Evolutionary conservation across 129 eudicot species (phyloP).

Genomic region (Arctium lappa): DNA sequence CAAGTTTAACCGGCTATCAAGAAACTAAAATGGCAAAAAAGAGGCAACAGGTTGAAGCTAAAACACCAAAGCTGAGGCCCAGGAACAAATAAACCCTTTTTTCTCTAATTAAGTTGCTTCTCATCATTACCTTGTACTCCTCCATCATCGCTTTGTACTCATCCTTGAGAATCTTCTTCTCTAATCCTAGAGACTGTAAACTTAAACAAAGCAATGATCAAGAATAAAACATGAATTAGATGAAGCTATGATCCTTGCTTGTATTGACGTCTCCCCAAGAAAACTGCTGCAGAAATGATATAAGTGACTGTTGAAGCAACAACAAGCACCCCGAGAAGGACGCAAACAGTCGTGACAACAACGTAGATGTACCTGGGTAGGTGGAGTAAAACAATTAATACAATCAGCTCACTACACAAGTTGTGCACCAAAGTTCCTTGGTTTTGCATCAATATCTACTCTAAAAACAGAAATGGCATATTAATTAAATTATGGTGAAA

Average conservation of each 20-base stretch:
- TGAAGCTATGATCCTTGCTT: conserved; percentile 11
- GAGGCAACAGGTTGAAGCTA: neutral
- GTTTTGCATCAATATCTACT: neutral
- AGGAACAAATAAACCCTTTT: neutral
- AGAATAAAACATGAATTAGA: neutral
- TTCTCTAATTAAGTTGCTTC: neutral
- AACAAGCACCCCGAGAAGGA: conserved; percentile 57
- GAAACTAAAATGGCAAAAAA: neutral
- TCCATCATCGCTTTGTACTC: neutral
- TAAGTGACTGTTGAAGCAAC: conserved; percentile 58
- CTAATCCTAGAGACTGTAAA: too few relatives aligned
- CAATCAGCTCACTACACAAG: neutral
- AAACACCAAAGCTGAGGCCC: neutral
- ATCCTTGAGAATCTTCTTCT: too few relatives aligned
- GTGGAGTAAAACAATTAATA: neutral
- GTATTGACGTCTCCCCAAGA: conserved; percentile 23
- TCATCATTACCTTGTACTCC: neutral
- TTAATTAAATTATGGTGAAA: neutral
- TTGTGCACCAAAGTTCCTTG: neutral
- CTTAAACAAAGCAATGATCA: neutral
- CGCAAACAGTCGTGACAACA: conserved; percentile 73
- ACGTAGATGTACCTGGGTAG: conserved; percentile 69
- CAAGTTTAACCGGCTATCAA: too few relatives aligned
- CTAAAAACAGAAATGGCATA: neutral
- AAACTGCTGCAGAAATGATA: conserved; percentile 25